A percentile compares a stretch with the other conserved stretches of the same genome.
Conservation (phyloP, 2,329 filamentous ascomycete species). For the Tolypocladium tropicale region DNA sequence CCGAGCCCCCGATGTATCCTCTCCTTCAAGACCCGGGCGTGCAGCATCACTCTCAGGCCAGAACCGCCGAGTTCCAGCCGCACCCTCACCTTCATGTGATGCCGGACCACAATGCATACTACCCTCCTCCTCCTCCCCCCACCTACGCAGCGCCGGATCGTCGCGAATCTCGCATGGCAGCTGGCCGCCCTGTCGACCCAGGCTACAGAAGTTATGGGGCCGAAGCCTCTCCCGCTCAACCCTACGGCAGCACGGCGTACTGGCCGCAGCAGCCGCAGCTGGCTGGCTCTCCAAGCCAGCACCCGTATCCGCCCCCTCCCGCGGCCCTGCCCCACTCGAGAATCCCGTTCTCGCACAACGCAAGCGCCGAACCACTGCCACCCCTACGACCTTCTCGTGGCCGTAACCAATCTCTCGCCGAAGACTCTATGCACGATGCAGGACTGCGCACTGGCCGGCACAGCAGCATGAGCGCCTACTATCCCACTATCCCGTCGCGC, state of each 20-base stretch:
- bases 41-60: conserved; percentile 1
- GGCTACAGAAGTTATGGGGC: conserved; percentile 18
- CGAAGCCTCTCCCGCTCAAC: conserved; percentile 10
- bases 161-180: conserved; percentile 17
- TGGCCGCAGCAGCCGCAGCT: conserved; percentile 19
- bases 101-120: conserved; percentile 13
- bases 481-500: conserved; percentile 16
- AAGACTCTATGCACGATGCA: conserved; percentile 21
- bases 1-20: conserved; percentile 4
- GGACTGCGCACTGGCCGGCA: conserved; percentile 18
- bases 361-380: conserved; percentile 24
- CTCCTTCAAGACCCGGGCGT: conserved; percentile 1
- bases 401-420: conserved; percentile 22
- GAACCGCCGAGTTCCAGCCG: conserved; percentile 17
- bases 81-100: conserved; percentile 10
- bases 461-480: conserved; percentile 17
- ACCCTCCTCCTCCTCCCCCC: conserved; percentile 15
- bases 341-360: conserved; percentile 24
- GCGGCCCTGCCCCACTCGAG: conserved; percentile 12
- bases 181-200: conserved; percentile 20
- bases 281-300: conserved; percentile 6
- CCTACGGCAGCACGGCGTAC: conserved; percentile 19
- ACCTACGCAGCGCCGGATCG: conserved; percentile 17
- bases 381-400: conserved; percentile 26
- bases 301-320: conserved; percentile 16